phyloP scores from a whole-genome alignment of 2,329 filamentous ascomycete species.

The Coleophoma cylindrospora region DNA sequence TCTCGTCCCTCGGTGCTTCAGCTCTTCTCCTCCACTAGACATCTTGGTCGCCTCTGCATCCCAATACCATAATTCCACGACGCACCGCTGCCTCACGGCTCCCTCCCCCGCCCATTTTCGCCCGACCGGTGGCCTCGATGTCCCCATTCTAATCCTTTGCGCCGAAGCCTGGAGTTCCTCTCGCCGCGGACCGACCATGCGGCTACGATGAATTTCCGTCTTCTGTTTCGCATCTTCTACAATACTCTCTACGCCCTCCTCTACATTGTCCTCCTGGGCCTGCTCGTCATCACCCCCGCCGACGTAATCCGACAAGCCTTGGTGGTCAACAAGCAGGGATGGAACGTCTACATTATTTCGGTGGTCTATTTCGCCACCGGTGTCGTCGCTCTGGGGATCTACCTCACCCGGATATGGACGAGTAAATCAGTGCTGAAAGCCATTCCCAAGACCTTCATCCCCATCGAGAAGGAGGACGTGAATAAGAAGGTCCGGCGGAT shows the following conservation, averaged over 20 bases:
- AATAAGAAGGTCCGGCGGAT: conserved; percentile 68
- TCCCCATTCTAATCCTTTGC: too few species aligned
- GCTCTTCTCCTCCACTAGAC: too few species aligned
- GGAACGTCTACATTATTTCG: conserved; percentile 79
- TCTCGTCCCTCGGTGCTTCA: too few species aligned
- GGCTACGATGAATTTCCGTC: conserved; percentile 14
- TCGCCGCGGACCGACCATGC: conserved; percentile 8
- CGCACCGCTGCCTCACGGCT: too few species aligned
- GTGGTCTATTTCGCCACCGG: conserved; percentile 71
- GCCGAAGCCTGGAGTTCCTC: too few species aligned
- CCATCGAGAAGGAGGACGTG: conserved; percentile 80
- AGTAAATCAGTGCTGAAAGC: conserved; percentile 72
- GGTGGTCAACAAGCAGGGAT: conserved; percentile 57
- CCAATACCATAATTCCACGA: too few species aligned
- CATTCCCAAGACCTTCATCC: conserved; percentile 84
- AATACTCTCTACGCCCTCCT: conserved; percentile 72
- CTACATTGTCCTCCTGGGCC: conserved; percentile 64
- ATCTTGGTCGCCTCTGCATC: too few species aligned
- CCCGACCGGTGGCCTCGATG: too few species aligned
- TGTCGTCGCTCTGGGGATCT: conserved; percentile 68
- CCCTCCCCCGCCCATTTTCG: too few species aligned
- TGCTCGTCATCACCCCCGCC: conserved; percentile 75
- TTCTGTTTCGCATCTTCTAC: conserved; percentile 74
- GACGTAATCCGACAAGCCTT: conserved; percentile 74
- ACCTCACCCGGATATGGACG: conserved; percentile 79